Base-by-base conservation (phyloP, 1,284 basidiomycete genomes). In the Microbotryomycetes sp. region DNA sequence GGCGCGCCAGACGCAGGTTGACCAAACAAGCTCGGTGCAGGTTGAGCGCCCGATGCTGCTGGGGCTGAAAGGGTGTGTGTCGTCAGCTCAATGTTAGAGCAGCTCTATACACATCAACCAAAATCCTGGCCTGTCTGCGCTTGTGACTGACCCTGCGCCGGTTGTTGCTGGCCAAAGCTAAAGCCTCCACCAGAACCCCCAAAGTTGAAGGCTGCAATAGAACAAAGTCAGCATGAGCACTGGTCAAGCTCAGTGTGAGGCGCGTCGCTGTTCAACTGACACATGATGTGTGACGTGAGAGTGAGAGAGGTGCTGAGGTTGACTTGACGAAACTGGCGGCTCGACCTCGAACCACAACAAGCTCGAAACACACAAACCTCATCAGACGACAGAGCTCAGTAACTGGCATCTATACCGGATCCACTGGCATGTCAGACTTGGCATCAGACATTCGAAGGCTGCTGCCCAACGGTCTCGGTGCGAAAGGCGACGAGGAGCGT, bases 381-480 rank as follows among this genome's bases (percentile, higher is more conserved):
- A n/a, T n/a, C n/a, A n/a, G n/a, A n/a, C n/a, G n/a, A n/a, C n/a
- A n/a, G n/a, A n/a, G n/a, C n/a, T n/a, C n/a, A n/a, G n/a, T n/a
- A n/a, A n/a, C n/a, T n/a, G n/a, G n/a, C n/a, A n/a, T n/a, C n/a
- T n/a, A n/a, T n/a, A n/a, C n/a, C n/a, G n/a, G n/a, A n/a, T n/a
- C n/a, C n/a, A n/a, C n/a, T n/a, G n/a, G n/a, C n/a, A n/a, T n/a
- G n/a, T n/a, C n/a, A n/a, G n/a, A n/a, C n/a, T n/a, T n/a, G n/a
- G n/a, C n/a, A n/a, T n/a, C n/a, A n/a, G n/a, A n/a, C n/a, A n/a
- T n/a, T n/a, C n/a, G n/a, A n/a, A n/a, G n/a, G n/a, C n/a, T n/a
- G 9, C 54, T 67, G 2, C 63, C 68, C 2, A 67, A 69, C 56
- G 68, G 68, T 19, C 61, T 69, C 45, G 68, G 68, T 54, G 61